Evolutionary conservation across 257 asterid genomes (phyloP).

Genomic region (Nicotiana undulata): DNA sequence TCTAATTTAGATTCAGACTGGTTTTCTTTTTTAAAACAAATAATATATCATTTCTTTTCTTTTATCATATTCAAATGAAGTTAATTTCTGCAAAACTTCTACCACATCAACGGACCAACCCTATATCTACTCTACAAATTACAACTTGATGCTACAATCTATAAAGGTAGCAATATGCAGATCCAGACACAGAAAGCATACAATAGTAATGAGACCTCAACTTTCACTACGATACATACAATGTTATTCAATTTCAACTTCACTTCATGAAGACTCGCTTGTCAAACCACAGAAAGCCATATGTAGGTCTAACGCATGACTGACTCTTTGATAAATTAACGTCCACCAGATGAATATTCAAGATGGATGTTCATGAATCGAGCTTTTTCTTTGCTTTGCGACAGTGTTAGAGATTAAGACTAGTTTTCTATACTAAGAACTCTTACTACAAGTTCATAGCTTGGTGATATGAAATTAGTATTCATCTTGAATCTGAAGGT

Average conservation of each 20-base stretch:
- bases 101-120: too few species aligned
- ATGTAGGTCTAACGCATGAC: conserved; percentile 56
- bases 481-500: neutral
- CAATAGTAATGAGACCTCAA: neutral
- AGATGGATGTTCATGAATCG: conserved; percentile 85
- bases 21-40: too few species aligned
- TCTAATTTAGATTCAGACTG: neutral
- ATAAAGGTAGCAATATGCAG: neutral
- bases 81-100: too few species aligned
- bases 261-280: too few species aligned
- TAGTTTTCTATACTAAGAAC: neutral
- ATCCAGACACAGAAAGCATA: neutral
- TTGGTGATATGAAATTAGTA: neutral
- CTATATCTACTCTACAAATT: too few species aligned
- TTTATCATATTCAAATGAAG: too few species aligned
- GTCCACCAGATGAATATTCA: conserved; percentile 67
- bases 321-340: conserved; percentile 69
- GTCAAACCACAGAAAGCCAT: neutral
- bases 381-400: conserved; percentile 83
- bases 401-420: conserved; percentile 32
- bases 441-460: neutral
- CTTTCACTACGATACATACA: neutral
- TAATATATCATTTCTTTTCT: too few species aligned
- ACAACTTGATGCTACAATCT: neutral
- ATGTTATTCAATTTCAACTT: neutral